Percentiles rank a stretch among this genome's conserved stretches.
These are phyloP conservation scores for Posidonia oceanica DNA, from an alignment of 116 monocot species.

Conservation along the genomic window DNA sequence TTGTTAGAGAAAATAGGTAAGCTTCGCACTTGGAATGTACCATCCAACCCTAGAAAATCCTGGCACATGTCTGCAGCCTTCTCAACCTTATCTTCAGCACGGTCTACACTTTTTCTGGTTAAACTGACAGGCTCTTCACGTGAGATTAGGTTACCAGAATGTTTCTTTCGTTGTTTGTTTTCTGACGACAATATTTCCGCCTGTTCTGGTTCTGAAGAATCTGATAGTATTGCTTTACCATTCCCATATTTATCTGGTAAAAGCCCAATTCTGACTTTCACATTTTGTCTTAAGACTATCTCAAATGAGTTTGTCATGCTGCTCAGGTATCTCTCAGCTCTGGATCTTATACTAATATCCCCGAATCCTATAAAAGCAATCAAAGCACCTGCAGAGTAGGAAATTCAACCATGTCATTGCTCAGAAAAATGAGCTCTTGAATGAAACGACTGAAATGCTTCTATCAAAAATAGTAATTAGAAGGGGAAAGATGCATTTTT, in stretches of 20 bases:
- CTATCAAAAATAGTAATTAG: no score
- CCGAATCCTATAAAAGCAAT: constrained; percentile 63
- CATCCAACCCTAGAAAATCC: not conserved
- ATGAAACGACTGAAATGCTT: no score
- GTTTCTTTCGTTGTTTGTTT: not conserved
- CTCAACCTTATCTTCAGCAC: not conserved
- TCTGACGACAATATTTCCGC: constrained; percentile 6
- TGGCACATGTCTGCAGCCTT: not conserved
- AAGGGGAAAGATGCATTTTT: no score
- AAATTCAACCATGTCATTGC: not conserved
- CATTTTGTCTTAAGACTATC: constrained; percentile 44
- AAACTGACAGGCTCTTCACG: constrained; percentile 3
- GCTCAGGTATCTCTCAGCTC: constrained; percentile 67
- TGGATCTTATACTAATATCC: constrained; percentile 37
- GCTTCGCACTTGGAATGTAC: not conserved
- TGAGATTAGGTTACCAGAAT: not conserved
- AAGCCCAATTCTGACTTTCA: constrained; percentile 54
- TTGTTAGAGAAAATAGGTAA: constrained; percentile 5
- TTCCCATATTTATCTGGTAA: constrained; percentile 15
- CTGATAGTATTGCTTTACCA: not conserved
- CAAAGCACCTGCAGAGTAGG: constrained; percentile 35
- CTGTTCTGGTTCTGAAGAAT: constrained; percentile 6
- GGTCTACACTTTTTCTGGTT: constrained; percentile 19
- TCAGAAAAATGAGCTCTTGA: no score
- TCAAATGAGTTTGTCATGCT: constrained; percentile 80